Evolutionary conservation across 2,329 filamentous ascomycete species (phyloP).

Genomic region (Monosporascus sp.): DNA sequence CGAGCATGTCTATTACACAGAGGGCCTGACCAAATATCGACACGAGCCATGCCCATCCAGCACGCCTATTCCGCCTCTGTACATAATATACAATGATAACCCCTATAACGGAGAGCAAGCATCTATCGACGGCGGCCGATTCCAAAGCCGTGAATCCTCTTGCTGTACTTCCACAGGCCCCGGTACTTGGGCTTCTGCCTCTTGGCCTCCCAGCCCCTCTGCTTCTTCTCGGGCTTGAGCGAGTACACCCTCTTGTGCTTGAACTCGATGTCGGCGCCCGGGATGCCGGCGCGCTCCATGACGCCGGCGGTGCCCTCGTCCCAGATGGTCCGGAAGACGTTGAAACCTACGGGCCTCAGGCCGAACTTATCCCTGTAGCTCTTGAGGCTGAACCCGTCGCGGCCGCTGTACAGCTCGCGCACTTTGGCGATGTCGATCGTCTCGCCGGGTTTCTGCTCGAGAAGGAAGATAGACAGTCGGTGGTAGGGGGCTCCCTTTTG

Average conservation of each 20-base stretch:
- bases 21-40: too few relatives aligned
- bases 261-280: conserved; percentile 78
- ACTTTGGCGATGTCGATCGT: conserved; percentile 54
- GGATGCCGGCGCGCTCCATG: conserved; percentile 73
- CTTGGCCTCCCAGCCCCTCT: conserved; percentile 62
- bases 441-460: conserved; percentile 67
- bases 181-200: conserved; percentile 60
- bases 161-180: conserved; percentile 60
- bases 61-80: too few relatives aligned
- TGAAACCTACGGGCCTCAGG: conserved; percentile 72
- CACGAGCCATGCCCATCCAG: too few relatives aligned
- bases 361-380: conserved; percentile 66
- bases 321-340: conserved; percentile 84
- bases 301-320: conserved; percentile 83
- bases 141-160: conserved; percentile 40
- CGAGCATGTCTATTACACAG: too few relatives aligned
- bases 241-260: conserved; percentile 71
- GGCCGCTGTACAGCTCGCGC: conserved; percentile 44
- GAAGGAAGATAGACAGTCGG: conserved; percentile 74
- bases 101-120: too few relatives aligned
- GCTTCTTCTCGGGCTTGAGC: conserved; percentile 56
- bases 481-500: conserved; percentile 92
- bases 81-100: too few relatives aligned
- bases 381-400: conserved; percentile 70
- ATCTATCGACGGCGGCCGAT: conserved; percentile 13